phyloP scores from a whole-genome alignment of 768 basidiomycete genomes.

The Pleurotus cornucopiae region DNA sequence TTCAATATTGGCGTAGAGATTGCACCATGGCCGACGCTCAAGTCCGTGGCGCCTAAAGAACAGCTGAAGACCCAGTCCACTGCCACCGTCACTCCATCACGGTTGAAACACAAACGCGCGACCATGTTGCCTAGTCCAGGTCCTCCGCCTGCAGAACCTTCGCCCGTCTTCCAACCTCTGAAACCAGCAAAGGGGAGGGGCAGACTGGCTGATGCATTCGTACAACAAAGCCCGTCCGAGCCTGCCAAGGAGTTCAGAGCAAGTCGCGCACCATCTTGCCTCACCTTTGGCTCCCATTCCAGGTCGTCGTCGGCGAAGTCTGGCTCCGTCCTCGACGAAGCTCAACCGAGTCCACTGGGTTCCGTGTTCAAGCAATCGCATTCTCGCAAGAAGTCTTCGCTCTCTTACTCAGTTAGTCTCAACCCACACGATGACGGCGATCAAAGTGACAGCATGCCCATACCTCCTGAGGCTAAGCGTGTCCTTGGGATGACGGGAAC shows the following conservation, averaged over 20 bases:
- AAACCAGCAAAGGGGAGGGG: conserved; percentile 37
- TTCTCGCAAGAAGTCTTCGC: conserved; percentile 19
- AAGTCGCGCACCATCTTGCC: conserved; percentile 34
- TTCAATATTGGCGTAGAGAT: conserved; percentile 17
- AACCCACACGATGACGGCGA: not conserved
- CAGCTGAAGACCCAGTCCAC: conserved; percentile 12
- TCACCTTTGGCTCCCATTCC: conserved; percentile 29
- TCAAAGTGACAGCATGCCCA: conserved; percentile 25
- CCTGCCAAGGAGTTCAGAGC: conserved; percentile 14
- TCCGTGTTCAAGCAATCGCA: conserved; percentile 35
- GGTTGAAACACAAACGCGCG: conserved; percentile 41
- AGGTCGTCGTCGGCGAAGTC: conserved; percentile 19
- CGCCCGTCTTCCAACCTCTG: conserved; percentile 56
- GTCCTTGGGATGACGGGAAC: conserved; percentile 65
- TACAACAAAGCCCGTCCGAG: conserved; percentile 20
- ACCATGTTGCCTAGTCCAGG: conserved; percentile 54
- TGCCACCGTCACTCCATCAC: conserved; percentile 19
- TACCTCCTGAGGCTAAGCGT: conserved; percentile 47
- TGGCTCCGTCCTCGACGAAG: conserved; percentile 12
- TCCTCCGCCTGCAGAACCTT: conserved; percentile 40
- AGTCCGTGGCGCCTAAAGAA: conserved; percentile 20
- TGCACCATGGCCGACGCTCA: conserved; percentile 12
- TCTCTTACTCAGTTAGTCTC: conserved; percentile 15
- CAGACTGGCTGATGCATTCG: not conserved
- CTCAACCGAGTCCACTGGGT: conserved; percentile 15